phyloP scores from a whole-genome alignment of 371 early-diverging fungal species.

The Mucor saturninus region DNA sequence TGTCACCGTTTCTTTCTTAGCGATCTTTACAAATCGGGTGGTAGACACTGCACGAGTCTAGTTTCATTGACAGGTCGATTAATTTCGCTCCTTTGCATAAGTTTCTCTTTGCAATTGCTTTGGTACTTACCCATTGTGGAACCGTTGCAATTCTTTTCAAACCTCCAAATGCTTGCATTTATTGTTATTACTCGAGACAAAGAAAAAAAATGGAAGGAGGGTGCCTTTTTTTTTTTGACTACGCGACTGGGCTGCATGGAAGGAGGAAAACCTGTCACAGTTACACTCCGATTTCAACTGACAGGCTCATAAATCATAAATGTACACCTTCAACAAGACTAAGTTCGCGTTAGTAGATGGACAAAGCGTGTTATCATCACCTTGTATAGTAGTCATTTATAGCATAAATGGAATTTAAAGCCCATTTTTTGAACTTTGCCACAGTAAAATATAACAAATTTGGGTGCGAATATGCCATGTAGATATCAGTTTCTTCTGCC shows the following conservation, averaged over 20 bases:
- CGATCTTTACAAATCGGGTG: constrained; percentile 15
- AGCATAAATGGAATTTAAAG: no score
- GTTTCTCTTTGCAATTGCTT: background rate
- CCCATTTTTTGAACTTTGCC: no score
- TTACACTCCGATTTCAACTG: background rate
- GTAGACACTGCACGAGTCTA: constrained; percentile 22
- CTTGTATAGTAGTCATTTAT: no score
- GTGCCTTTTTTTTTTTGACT: background rate
- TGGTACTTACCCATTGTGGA: constrained; percentile 6
- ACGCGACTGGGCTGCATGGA: background rate
- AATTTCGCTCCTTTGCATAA: background rate
- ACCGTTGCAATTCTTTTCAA: constrained; percentile 9
- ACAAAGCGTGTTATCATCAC: no score
- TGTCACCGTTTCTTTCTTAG: constrained; percentile 2
- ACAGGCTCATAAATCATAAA: no score
- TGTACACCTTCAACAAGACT: no score
- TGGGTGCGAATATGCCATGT: no score
- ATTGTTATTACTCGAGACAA: background rate
- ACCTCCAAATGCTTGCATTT: constrained; percentile 11
- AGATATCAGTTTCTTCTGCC: no score
- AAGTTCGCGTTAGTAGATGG: no score
- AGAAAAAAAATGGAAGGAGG: background rate
- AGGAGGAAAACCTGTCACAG: constrained; percentile 9
- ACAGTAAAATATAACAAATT: no score
- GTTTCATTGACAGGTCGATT: background rate